Evolutionary conservation across 2,329 filamentous ascomycete species (phyloP), one percentile per base, ranked within the genome.

Genomic region (Sporothrix phasma): DNA sequence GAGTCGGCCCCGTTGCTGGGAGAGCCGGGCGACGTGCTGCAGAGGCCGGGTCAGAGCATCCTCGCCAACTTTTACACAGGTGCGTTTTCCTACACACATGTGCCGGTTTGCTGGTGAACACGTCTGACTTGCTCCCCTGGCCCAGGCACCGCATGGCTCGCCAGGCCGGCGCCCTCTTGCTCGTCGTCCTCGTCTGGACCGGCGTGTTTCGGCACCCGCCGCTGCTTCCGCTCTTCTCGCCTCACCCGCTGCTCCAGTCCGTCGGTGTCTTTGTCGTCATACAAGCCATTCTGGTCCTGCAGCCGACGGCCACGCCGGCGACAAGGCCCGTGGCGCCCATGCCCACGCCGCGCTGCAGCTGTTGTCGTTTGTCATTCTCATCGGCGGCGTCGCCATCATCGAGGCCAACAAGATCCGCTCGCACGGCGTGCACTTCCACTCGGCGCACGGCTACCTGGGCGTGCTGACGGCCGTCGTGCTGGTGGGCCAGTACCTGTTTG

Each of bases 361-460:
- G 31, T 70, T 89, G 54, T 84, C 85, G 47, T 76, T 90, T 62
- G 76, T 84, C 10, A 72, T 81, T 61, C 81, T 92, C 59, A 76
- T 85, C 58, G 80, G 83, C 17, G 90, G 89, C 62, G 80, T 91
- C 43, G 76, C 83, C 67, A 77, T 89, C 66, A 92, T 94, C 75
- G 87, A 92, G 75, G 82, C 89, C 74, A 97, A 96, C 82, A 99
- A 99, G 75, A 78, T 87, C 68, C 76, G 80, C 56, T 85, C 84
- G 73, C 76, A 79, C 58, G 84, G 86, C 61, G 76, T 79, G 8
- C 90, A 96, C 76, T 92, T 97, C 74, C 84, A 88, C 69, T 93
- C 89, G 0, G 77, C 84, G 0, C 94, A 97, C 74, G 91, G 86
- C 8, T 89, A 90, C 70, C 80, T 97, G 8, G 94, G 93, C n/a